phyloP scores from a whole-genome alignment of 768 basidiomycete species.

The Lanmaoa pseudosensibilis region DNA sequence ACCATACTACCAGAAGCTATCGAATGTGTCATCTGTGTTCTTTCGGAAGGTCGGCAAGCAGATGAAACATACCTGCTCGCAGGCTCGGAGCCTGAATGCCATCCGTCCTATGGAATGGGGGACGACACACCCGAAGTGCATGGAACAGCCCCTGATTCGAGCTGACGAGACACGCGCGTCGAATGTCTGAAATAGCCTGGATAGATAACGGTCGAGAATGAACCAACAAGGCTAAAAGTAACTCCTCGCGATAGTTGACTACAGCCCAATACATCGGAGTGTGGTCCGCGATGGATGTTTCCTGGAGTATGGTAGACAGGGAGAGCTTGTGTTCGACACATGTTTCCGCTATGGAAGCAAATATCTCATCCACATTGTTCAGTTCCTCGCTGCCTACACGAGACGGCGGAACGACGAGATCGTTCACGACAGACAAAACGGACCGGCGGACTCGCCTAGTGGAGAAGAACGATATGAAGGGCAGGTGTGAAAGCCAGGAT shows the following conservation, averaged over 20 bases:
- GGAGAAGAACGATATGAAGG: conserved; percentile 28
- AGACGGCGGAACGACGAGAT: conserved; percentile 40
- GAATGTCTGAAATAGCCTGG: conserved; percentile 57
- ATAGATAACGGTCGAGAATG: conserved; percentile 44
- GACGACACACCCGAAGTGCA: conserved; percentile 21
- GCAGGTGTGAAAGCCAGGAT: conserved; percentile 32
- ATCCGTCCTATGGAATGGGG: conserved; percentile 25
- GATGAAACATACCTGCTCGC: conserved; percentile 27
- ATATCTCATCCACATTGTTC: conserved; percentile 37
- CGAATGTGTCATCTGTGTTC: neutral
- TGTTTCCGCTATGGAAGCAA: conserved; percentile 60
- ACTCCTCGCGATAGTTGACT: conserved; percentile 35
- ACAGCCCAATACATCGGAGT: conserved; percentile 35
- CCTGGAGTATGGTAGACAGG: conserved; percentile 28
- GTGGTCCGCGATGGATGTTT: conserved; percentile 22
- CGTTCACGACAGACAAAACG: conserved; percentile 50
- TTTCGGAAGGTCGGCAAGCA: neutral
- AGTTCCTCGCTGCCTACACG: neutral
- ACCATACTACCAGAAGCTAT: conserved; percentile 46
- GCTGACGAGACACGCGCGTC: conserved; percentile 57
- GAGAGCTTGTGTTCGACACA: conserved; percentile 54
- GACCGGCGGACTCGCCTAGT: conserved; percentile 52
- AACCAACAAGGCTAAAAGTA: conserved; percentile 53
- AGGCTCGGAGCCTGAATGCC: conserved; percentile 18
- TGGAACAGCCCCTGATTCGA: conserved; percentile 32